Conservation (phyloP, 352 stramenopile genomes). For the Pythium sp. region DNA sequence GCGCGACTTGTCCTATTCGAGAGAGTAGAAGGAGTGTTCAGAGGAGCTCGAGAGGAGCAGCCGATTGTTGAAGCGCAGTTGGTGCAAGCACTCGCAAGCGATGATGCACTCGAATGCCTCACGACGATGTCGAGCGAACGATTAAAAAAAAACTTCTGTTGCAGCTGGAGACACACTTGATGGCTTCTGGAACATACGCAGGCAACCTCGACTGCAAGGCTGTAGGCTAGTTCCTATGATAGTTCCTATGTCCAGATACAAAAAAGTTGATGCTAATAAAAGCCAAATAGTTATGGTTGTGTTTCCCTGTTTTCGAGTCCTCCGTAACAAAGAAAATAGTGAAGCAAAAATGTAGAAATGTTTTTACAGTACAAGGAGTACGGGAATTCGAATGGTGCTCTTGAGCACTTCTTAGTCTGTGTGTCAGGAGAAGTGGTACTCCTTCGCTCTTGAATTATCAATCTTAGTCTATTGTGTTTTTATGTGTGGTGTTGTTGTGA, state of each 20-base stretch:
- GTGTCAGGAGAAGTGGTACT: not conserved
- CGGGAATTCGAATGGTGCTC: not conserved
- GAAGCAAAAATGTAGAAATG: no score
- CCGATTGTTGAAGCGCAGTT: not conserved
- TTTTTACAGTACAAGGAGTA: no score
- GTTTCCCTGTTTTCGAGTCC: no score
- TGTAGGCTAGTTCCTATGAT: no score
- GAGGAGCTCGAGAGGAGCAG: not conserved
- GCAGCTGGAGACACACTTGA: not conserved
- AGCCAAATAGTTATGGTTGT: no score
- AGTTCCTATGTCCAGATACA: no score
- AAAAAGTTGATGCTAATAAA: no score
- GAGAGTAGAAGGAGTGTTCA: not conserved
- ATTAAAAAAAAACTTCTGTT: not conserved
- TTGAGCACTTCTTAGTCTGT: not conserved
- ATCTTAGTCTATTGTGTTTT: not conserved
- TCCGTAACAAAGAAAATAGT: no score
- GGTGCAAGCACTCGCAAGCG: not conserved
- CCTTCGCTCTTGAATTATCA: not conserved
- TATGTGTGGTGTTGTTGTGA: not conserved
- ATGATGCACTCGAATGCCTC: not conserved
- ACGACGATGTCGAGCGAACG: not conserved
- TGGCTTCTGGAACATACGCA: not conserved
- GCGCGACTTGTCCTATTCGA: not conserved
- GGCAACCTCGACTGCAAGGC: no score